Evolutionary conservation across 1,284 basidiomycete genomes (phyloP).

Genomic region (Ganoderma boninense): DNA sequence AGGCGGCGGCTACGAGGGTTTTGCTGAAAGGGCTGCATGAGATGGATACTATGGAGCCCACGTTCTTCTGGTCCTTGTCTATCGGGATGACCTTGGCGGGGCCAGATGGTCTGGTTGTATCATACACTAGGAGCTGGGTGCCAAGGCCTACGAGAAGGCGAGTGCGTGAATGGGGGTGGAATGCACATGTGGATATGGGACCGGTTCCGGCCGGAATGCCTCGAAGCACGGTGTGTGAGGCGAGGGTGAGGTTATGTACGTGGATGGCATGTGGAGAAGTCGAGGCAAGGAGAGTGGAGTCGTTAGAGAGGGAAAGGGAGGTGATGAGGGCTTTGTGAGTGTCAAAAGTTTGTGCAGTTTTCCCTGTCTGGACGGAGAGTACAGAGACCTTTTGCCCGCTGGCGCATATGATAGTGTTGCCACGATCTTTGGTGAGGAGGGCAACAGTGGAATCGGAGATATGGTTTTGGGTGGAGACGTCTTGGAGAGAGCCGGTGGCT

Average conservation of each 20-base stretch:
- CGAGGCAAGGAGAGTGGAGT: slow-evolving; percentile 63
- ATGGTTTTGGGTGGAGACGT: slow-evolving; percentile 44
- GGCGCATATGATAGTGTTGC: slow-evolving; percentile 55
- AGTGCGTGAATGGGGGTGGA: slow-evolving; percentile 67
- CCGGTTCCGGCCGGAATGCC: slow-evolving; percentile 51
- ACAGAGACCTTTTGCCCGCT: slow-evolving; percentile 63
- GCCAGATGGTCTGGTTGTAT: slow-evolving; percentile 62
- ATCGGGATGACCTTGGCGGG: slow-evolving; percentile 62
- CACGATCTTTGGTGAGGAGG: slow-evolving; percentile 55
- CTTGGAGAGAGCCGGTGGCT: slow-evolving; percentile 49
- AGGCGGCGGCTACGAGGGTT: slow-evolving; percentile 66
- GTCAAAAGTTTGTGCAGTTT: slow-evolving; percentile 62
- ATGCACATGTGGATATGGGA: slow-evolving; percentile 56
- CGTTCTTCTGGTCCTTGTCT: slow-evolving; percentile 52
- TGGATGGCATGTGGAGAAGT: slow-evolving; percentile 61
- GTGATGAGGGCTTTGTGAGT: slow-evolving; percentile 64
- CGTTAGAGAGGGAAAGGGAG: slow-evolving; percentile 64
- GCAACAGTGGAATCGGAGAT: slow-evolving; percentile 44
- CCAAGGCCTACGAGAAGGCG: slow-evolving; percentile 64
- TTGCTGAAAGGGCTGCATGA: slow-evolving; percentile 78
- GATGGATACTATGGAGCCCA: slow-evolving; percentile 57
- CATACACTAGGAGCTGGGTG: slow-evolving; percentile 65
- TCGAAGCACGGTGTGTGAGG: slow-evolving; percentile 59
- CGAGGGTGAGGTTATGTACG: slow-evolving; percentile 63
- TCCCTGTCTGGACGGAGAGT: slow-evolving; percentile 64